Conservation (phyloP, 192 early-diverging fungal species). For the Allomyces javanicus region DNA sequence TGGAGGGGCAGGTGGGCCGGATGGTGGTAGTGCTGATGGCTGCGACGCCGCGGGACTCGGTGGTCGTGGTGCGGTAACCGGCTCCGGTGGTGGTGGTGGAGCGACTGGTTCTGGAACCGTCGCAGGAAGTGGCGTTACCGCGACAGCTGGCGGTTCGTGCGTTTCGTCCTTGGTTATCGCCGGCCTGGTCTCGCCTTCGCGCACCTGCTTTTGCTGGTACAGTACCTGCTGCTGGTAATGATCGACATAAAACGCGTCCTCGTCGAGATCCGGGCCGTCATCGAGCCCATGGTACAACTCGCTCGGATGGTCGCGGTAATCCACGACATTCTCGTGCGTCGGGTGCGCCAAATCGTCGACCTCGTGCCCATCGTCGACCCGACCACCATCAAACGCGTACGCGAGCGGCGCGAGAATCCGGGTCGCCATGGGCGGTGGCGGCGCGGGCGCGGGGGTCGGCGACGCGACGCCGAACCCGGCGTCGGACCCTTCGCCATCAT, state of each 20-base stretch:
- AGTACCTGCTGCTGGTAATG: no score
- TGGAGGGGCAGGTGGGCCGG: neutral
- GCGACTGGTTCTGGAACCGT: neutral
- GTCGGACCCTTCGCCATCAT: neutral
- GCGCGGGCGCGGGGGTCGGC: neutral
- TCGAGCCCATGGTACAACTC: neutral
- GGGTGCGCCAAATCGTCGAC: neutral
- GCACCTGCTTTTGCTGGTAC: neutral
- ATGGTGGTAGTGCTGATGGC: neutral
- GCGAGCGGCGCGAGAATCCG: neutral
- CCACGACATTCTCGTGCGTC: no score
- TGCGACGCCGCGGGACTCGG: neutral
- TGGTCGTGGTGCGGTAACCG: neutral
- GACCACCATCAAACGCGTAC: neutral
- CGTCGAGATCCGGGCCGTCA: neutral
- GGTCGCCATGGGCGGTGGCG: neutral
- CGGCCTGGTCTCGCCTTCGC: neutral
- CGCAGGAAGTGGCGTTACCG: neutral
- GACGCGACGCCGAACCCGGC: neutral
- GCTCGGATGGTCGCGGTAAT: no score
- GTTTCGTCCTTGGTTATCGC: neutral
- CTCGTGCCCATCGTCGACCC: neutral
- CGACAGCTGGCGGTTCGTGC: neutral
- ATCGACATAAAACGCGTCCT: neutral
- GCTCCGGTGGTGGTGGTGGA: neutral